Conservation (phyloP, 805 yeast species). For the Cyberlindnera saturnus region DNA sequence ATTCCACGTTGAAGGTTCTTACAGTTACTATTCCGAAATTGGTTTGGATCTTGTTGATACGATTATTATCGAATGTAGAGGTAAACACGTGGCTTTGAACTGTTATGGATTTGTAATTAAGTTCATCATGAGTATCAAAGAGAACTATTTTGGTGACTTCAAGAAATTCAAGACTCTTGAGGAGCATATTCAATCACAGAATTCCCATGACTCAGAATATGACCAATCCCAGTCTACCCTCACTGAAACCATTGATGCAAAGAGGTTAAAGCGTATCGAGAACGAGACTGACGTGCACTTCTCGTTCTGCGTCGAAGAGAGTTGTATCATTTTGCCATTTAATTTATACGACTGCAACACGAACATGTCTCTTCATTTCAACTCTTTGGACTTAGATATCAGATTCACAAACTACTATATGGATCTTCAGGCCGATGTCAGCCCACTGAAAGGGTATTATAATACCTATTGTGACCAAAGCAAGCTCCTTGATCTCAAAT, state of each 20-base stretch:
- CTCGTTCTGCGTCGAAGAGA: conserved; percentile 62
- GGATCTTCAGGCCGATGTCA: conserved; percentile 77
- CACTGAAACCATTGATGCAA: background rate
- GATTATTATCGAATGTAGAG: conserved; percentile 55
- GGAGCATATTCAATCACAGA: conserved; percentile 47
- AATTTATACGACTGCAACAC: conserved; percentile 60
- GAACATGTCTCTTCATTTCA: conserved; percentile 57
- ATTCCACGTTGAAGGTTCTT: conserved; percentile 58
- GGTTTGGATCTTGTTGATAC: conserved; percentile 68
- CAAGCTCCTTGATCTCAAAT: conserved; percentile 10
- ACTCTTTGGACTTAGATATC: conserved; percentile 68
- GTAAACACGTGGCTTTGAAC: conserved; percentile 61
- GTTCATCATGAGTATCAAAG: conserved; percentile 69
- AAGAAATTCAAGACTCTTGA: conserved; percentile 81
- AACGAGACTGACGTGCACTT: conserved; percentile 78
- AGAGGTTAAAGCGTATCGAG: conserved; percentile 37
- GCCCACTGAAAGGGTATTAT: conserved; percentile 43
- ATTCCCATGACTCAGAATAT: background rate
- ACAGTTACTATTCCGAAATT: conserved; percentile 50
- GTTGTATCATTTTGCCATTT: conserved; percentile 68
- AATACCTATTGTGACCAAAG: conserved; percentile 9
- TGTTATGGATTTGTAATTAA: conserved; percentile 76
- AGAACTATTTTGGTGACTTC: conserved; percentile 86
- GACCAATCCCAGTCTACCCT: background rate
- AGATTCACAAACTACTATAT: conserved; percentile 87